Conservation (phyloP, 1,284 basidiomycete species). For the Papiliotrema nemorosa region DNA sequence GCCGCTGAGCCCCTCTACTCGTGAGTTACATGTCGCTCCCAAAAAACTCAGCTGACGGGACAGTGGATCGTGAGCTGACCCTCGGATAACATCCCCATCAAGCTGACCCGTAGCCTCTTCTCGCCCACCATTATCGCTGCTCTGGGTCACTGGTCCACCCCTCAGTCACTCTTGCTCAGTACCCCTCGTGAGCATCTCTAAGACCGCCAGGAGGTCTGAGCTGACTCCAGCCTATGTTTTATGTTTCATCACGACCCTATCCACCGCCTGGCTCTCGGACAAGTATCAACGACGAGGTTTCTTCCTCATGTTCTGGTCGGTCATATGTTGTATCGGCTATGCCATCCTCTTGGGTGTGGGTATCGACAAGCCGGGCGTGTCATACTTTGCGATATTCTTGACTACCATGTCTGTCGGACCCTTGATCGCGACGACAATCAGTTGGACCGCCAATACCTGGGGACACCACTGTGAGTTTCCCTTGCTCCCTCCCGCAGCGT, state of each 20-base stretch:
- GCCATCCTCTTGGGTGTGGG: slow-evolving; percentile 46
- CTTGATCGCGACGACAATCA: slow-evolving; percentile 50
- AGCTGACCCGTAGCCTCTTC: slow-evolving; percentile 36
- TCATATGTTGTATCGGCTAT: slow-evolving; percentile 49
- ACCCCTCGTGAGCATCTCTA: slow-evolving; percentile 40
- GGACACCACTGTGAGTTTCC: slow-evolving; percentile 37
- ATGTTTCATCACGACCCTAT: slow-evolving; percentile 52
- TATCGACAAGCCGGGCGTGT: slow-evolving; percentile 31
- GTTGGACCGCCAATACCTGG: slow-evolving; percentile 51
- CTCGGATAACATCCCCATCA: background rate
- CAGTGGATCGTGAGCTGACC: slow-evolving; percentile 28
- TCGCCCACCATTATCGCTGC: slow-evolving; percentile 49
- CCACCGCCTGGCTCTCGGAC: slow-evolving; percentile 49
- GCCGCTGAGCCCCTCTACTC: slow-evolving; percentile 48
- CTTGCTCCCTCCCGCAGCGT: background rate
- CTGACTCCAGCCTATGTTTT: slow-evolving; percentile 50
- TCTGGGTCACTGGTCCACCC: slow-evolving; percentile 46
- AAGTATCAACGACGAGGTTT: slow-evolving; percentile 42
- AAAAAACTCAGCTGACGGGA: background rate
- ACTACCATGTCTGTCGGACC: slow-evolving; percentile 47
- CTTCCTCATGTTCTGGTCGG: slow-evolving; percentile 51
- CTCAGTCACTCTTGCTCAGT: slow-evolving; percentile 49
- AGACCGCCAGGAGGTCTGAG: slow-evolving; percentile 1
- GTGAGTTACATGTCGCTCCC: slow-evolving; percentile 10
- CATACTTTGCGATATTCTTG: slow-evolving; percentile 52